A percentile compares a stretch with the other conserved stretches of the same genome.
Conservation (phyloP, 768 basidiomycete species). For the Roridomyces roridus region DNA sequence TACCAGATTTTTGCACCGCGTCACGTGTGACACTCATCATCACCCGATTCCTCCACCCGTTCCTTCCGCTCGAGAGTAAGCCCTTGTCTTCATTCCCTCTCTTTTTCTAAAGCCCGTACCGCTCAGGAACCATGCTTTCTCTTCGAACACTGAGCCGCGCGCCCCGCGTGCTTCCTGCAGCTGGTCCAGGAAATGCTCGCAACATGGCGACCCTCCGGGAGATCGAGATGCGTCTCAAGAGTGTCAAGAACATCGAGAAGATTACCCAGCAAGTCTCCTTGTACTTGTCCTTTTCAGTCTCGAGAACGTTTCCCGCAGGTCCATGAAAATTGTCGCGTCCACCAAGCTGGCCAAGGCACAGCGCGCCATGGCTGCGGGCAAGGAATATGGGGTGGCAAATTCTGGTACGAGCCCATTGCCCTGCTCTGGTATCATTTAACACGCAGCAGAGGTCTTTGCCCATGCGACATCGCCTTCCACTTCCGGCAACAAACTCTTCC, state of each 20-base stretch:
- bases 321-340: slow-evolving; percentile 99
- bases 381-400: slow-evolving; percentile 92
- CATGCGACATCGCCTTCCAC: slow-evolving; percentile 74
- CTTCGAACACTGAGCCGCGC: slow-evolving; percentile 24
- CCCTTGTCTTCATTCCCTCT: too few relatives aligned
- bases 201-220: slow-evolving; percentile 98
- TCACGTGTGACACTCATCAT: neutral
- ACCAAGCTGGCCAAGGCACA: slow-evolving; percentile 96
- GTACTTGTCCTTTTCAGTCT: slow-evolving; percentile 85
- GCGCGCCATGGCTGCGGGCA: slow-evolving; percentile 89
- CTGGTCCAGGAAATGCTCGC: slow-evolving; percentile 50
- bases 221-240: slow-evolving; percentile 95
- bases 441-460: slow-evolving; percentile 81
- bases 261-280: slow-evolving; percentile 81
- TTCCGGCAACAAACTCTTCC: slow-evolving; percentile 82
- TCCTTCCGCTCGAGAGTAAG: too few relatives aligned
- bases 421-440: neutral
- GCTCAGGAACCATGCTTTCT: slow-evolving; percentile 20
- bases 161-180: slow-evolving; percentile 21
- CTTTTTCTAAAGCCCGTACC: neutral
- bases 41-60: too few relatives aligned
- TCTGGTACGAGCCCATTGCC: slow-evolving; percentile 58
- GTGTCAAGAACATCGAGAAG: slow-evolving; percentile 98
- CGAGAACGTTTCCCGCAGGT: neutral
- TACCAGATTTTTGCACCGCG: too few relatives aligned